These are phyloP conservation scores for Paratinospora sagittata DNA, from an alignment of 164 flowering plant species.

Conservation along the genomic window DNA sequence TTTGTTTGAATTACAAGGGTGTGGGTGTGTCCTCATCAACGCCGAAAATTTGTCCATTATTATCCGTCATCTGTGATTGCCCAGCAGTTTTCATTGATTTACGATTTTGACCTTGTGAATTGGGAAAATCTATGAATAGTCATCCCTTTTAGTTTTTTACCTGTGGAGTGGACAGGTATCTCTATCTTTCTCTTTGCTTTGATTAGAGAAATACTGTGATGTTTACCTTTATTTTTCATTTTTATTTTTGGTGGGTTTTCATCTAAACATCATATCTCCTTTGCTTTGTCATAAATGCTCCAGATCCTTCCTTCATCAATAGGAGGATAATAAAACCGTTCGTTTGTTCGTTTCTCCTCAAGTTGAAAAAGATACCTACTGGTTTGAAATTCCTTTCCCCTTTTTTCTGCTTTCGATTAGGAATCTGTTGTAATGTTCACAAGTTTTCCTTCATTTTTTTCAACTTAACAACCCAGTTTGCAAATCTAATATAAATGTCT, in stretches of 20 bases:
- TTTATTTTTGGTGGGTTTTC: not conserved
- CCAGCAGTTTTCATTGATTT: not conserved
- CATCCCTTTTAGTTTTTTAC: not conserved
- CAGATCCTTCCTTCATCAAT: not conserved
- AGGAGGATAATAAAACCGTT: not conserved
- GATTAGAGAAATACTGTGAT: not conserved
- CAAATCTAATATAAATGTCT: too few species aligned
- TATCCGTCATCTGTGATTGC: not conserved
- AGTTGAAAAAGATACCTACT: slow-evolving; percentile 4
- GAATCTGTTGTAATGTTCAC: too few species aligned
- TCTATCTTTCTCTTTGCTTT: not conserved
- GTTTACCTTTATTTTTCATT: not conserved
- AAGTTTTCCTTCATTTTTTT: too few species aligned
- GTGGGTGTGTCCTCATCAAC: too few species aligned
- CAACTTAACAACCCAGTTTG: too few species aligned
- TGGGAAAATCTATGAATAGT: slow-evolving; percentile 1
- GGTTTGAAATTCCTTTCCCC: not conserved
- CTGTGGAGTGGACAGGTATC: too few species aligned
- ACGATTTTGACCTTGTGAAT: slow-evolving; percentile 5
- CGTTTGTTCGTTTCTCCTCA: not conserved
- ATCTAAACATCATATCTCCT: not conserved
- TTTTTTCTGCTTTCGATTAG: too few species aligned
- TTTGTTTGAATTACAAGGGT: not conserved
- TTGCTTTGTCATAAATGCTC: not conserved
- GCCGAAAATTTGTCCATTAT: not conserved